These are phyloP conservation scores for Coprinopsis marcescibilis DNA, from an alignment of 768 basidiomycete species.

Conservation along the genomic window DNA sequence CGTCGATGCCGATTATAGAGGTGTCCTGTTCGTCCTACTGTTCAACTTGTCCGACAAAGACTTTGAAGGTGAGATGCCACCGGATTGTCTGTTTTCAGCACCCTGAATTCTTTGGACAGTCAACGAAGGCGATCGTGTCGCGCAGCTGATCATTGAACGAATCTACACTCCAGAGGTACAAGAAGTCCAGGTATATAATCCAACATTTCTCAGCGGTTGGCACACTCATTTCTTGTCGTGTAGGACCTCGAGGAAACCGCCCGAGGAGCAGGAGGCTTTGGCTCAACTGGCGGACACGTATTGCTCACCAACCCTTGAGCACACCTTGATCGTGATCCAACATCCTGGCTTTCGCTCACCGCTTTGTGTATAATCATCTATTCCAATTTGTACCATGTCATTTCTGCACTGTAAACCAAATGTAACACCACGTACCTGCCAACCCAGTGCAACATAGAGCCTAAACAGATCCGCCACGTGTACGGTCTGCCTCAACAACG, in stretches of 20 bases:
- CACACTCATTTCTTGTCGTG: slow-evolving; percentile 1
- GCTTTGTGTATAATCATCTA: background rate
- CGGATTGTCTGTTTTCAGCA: slow-evolving; percentile 4
- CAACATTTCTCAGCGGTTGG: slow-evolving; percentile 1
- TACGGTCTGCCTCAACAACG: slow-evolving; percentile 51
- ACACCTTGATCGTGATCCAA: slow-evolving; percentile 2
- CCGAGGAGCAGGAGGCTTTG: slow-evolving; percentile 85
- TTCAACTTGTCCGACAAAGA: slow-evolving; percentile 91
- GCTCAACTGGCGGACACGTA: slow-evolving; percentile 87
- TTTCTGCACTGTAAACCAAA: background rate
- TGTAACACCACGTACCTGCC: background rate
- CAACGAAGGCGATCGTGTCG: slow-evolving; percentile 89
- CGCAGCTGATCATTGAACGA: slow-evolving; percentile 89
- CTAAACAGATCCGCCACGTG: slow-evolving; percentile 14
- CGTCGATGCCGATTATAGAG: slow-evolving; percentile 94
- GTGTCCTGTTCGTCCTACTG: slow-evolving; percentile 82
- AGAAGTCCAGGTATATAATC: slow-evolving; percentile 71
- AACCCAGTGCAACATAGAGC: background rate
- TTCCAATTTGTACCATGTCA: background rate
- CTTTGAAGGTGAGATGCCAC: slow-evolving; percentile 59
- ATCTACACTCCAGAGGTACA: slow-evolving; percentile 82
- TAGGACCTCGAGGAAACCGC: slow-evolving; percentile 83
- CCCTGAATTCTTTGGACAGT: slow-evolving; percentile 40
- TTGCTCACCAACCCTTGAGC: slow-evolving; percentile 29
- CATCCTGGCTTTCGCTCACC: slow-evolving; percentile 7